A percentile compares a stretch with the other conserved stretches of the same genome.
Evolutionary conservation across 768 basidiomycete genomes (phyloP).

Genomic region (Artomyces pyxidatus): DNA sequence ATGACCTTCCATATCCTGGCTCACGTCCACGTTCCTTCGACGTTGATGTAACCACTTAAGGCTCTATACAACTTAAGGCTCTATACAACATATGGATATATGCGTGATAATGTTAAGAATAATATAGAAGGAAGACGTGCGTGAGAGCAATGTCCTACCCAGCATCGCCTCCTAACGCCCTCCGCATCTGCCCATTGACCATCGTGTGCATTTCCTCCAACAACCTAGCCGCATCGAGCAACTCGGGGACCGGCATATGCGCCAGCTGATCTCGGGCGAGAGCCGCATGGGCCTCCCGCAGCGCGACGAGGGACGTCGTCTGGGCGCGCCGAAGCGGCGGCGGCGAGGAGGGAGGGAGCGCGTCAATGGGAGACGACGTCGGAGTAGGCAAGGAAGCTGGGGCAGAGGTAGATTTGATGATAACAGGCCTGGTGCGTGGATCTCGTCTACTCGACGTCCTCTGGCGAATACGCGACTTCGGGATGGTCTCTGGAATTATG

Average conservation of each 20-base stretch:
- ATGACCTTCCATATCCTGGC: no score
- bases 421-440: not conserved
- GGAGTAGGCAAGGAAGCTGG: conserved; percentile 23
- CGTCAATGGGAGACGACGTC: conserved; percentile 3
- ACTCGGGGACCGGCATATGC: conserved; percentile 41
- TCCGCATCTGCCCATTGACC: conserved; percentile 36
- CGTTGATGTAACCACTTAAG: no score
- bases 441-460: no score
- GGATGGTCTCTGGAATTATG: not conserved
- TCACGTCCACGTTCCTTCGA: no score
- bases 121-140: no score
- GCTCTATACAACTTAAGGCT: no score
- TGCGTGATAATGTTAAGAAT: no score
- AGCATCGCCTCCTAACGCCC: not conserved
- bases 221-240: conserved; percentile 37
- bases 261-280: conserved; percentile 33
- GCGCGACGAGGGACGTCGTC: conserved; percentile 34
- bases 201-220: conserved; percentile 38
- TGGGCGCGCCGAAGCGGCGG: conserved; percentile 29
- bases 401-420: not conserved
- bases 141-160: no score
- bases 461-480: not conserved
- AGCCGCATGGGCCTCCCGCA: conserved; percentile 36
- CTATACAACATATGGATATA: no score
- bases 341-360: not conserved